These are phyloP conservation scores for Periconia sp. DNA, from an alignment of 2,329 filamentous ascomycete genomes.

Conservation along the genomic window DNA sequence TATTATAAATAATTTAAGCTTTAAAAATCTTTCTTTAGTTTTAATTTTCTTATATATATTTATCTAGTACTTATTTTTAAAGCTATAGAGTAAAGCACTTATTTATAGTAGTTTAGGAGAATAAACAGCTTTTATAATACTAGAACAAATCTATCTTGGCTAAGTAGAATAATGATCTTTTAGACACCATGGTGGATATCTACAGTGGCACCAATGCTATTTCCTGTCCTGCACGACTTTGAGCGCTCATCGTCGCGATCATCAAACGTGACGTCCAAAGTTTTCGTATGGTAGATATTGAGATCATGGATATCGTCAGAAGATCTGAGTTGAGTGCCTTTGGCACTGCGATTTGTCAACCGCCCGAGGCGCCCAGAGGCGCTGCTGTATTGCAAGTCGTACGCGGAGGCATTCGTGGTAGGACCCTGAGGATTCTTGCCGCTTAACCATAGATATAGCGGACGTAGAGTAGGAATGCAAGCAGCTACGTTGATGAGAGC, in stretches of 20 bases:
- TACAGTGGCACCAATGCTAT: neutral
- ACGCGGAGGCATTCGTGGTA: neutral
- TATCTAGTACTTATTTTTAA: too few relatives aligned
- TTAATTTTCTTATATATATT: too few relatives aligned
- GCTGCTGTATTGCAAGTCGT: neutral
- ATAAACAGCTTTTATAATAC: too few relatives aligned
- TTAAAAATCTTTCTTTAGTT: too few relatives aligned
- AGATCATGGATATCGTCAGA: neutral
- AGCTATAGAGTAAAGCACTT: too few relatives aligned
- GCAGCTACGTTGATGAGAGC: constrained; percentile 1
- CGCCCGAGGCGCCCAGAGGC: neutral
- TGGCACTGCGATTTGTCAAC: neutral
- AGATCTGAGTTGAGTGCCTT: neutral
- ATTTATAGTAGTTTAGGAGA: too few relatives aligned
- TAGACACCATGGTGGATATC: neutral
- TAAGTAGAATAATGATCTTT: too few relatives aligned
- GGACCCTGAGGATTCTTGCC: neutral
- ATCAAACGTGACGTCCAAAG: neutral
- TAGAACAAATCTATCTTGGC: too few relatives aligned
- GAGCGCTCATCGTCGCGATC: neutral
- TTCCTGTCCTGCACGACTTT: neutral
- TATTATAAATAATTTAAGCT: too few relatives aligned
- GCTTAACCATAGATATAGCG: neutral
- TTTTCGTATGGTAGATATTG: neutral
- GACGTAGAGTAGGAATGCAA: constrained; percentile 1